Evolutionary conservation across 345 rosid species (phyloP).

Genomic region (Salix arbutifolia): DNA sequence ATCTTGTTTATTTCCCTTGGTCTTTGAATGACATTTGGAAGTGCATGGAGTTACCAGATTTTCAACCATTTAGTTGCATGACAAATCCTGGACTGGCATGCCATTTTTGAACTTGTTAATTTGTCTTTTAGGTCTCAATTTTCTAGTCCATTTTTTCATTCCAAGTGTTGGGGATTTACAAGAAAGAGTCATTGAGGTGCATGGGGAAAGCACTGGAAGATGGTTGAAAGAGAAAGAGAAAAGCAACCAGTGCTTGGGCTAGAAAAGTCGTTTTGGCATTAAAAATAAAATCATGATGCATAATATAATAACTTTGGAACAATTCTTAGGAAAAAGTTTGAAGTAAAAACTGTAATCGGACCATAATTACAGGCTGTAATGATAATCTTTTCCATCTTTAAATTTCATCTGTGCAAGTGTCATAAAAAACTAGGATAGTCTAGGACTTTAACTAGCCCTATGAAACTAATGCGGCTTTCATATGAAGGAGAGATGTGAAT

Average conservation of each 20-base stretch:
- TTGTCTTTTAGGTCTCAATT: too few relatives aligned
- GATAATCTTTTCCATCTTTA: neutral
- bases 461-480: neutral
- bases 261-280: too few relatives aligned
- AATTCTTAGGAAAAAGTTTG: neutral
- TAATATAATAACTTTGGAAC: too few relatives aligned
- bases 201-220: too few relatives aligned
- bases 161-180: too few relatives aligned
- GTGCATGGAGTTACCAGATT: neutral
- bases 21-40: neutral
- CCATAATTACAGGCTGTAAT: neutral
- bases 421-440: neutral
- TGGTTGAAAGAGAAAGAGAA: too few relatives aligned
- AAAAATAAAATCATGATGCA: too few relatives aligned
- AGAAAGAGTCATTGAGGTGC: too few relatives aligned
- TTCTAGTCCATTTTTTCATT: too few relatives aligned
- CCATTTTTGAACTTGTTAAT: too few relatives aligned
- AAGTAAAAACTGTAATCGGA: neutral
- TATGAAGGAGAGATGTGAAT: neutral
- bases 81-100: neutral
- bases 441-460: too few relatives aligned
- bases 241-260: too few relatives aligned
- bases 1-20: neutral
- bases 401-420: neutral
- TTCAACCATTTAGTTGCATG: neutral